phyloP scores from a whole-genome alignment of 129 eudicot genomes.

The Erigeron canadensis region DNA sequence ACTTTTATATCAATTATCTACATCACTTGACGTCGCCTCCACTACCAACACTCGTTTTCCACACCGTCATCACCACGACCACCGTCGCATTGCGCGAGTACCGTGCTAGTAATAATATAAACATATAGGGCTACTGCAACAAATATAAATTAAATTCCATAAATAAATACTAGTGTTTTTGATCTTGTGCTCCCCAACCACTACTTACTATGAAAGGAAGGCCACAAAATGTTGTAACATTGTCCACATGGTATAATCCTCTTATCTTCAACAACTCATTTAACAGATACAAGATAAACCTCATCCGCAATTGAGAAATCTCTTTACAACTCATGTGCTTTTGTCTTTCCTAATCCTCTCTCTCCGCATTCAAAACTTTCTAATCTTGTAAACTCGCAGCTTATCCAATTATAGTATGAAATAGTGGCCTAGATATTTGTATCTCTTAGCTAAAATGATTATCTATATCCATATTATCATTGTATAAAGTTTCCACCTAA shows the following conservation, averaged over 20 bases:
- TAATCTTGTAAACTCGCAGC: neutral
- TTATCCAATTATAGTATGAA: conserved; percentile 9
- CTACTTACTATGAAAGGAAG: conserved; percentile 18
- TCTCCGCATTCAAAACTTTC: conserved; percentile 14
- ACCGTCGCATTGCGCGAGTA: too few species aligned
- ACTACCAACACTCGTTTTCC: too few species aligned
- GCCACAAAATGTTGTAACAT: conserved; percentile 10
- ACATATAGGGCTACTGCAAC: neutral
- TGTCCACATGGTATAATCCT: conserved; percentile 20
- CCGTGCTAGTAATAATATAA: too few species aligned
- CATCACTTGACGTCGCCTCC: too few species aligned
- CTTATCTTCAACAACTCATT: conserved; percentile 28
- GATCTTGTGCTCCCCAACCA: conserved; percentile 17
- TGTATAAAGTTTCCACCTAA: too few species aligned
- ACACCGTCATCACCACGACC: too few species aligned
- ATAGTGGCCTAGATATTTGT: neutral
- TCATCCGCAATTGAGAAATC: conserved; percentile 9
- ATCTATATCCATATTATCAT: too few species aligned
- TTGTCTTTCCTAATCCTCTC: conserved; percentile 29
- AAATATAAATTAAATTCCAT: neutral
- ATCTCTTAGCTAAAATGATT: too few species aligned
- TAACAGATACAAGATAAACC: conserved; percentile 10
- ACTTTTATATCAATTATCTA: too few species aligned
- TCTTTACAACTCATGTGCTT: conserved; percentile 31
- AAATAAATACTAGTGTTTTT: neutral